phyloP scores from a whole-genome alignment of 352 stramenopile species.

The Phytopythium chamaehyphon region DNA sequence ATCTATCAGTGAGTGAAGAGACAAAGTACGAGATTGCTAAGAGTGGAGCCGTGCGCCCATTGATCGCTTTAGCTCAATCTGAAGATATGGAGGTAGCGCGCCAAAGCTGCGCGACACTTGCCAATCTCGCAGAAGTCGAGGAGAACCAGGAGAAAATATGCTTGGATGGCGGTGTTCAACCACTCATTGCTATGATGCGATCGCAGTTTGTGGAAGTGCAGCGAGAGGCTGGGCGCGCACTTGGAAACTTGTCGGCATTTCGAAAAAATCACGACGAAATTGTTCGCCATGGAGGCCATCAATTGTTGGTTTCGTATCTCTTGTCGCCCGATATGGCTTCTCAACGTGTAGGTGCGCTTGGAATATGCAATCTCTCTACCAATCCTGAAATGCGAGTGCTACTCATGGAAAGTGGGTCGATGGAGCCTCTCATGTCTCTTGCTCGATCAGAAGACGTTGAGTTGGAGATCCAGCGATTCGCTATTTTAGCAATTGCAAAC shows the following conservation, averaged over 20 bases:
- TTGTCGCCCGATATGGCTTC: conserved; percentile 93
- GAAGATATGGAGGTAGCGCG: conserved; percentile 92
- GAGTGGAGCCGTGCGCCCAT: conserved; percentile 84
- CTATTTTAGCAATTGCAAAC: conserved; percentile 93
- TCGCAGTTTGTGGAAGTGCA: conserved; percentile 95
- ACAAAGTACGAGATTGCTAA: conserved; percentile 98
- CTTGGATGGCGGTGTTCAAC: conserved; percentile 87
- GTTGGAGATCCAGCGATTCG: conserved; percentile 93
- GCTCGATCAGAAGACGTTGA: conserved; percentile 93
- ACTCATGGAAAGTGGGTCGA: conserved; percentile 91
- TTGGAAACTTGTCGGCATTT: conserved; percentile 92
- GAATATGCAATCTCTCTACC: conserved; percentile 94
- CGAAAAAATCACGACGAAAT: conserved; percentile 90
- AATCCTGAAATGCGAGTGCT: conserved; percentile 86
- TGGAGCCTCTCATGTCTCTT: conserved; percentile 95
- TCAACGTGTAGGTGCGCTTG: conserved; percentile 90
- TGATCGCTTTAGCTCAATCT: conserved; percentile 90
- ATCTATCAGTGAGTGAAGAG: conserved; percentile 94
- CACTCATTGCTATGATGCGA: conserved; percentile 93
- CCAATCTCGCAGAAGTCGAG: conserved; percentile 93
- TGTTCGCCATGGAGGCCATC: conserved; percentile 89
- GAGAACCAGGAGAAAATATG: conserved; percentile 96
- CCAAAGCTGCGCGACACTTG: conserved; percentile 90
- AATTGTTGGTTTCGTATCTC: conserved; percentile 95
- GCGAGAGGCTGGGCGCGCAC: conserved; percentile 84